Base-by-base conservation (phyloP, 495 filamentous ascomycete species). In the Acidomyces sp. region DNA sequence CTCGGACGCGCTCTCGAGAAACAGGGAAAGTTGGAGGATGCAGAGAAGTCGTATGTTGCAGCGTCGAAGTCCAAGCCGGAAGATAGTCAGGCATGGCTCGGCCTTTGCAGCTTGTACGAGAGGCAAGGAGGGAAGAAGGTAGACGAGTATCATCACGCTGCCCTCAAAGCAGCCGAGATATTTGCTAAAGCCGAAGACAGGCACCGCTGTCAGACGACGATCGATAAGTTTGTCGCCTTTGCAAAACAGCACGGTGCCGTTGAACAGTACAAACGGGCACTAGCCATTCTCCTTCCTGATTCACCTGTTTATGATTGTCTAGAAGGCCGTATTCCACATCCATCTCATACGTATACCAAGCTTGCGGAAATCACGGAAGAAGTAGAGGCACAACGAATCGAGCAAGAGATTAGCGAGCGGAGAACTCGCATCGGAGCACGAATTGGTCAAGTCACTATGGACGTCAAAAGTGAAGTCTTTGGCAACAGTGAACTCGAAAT, bases 301-400 rank as follows among this genome's bases (percentile, higher is more conserved):
- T 80, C 76, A 32, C 72, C 82, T 6, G 59, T 95, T 28, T 96
- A 88, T 59, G 62, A 72, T 6, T 80, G 70, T 50, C 74, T 97
- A 11, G 86, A 96, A 64, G 90, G 92, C 12, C 74, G 83, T 2
- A 63, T 97, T 3, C 81, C 77, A 3, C 75, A 82, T 52, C 87
- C 90, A 4, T 69, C 77, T 15, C 70, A 75, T 21, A 93, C 86
- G 3, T 95, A 90, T 60, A 73, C 73, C 38, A 80, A 72, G 24
- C 67, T 96, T 37, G 82, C 82, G n/a, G 77, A 93, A 35, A 78
- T 94, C 37, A 67, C 80, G 12, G 90, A 96, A 53, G 56, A 70
- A 0, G 85, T 92, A 27, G 92, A 97, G 58, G 90, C 80, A 51
- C 82, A 90, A 56, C 77, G 72, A 21, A 90, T 95, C 55, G 95